Conservation (phyloP, 2,329 filamentous ascomycete species). For the Zarea fungicola region DNA sequence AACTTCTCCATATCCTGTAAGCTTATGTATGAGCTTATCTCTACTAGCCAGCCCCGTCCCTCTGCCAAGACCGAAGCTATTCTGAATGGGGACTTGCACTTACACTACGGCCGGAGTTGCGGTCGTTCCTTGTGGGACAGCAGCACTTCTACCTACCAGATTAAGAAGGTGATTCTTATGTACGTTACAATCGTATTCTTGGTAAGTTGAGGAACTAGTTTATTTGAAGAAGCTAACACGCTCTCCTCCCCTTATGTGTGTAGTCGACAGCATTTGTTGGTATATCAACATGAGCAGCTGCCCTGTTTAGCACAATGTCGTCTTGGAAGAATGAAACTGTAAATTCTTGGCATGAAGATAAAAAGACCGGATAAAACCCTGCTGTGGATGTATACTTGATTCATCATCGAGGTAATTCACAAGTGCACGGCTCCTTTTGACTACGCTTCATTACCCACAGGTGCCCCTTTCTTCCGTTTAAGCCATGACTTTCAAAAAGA, state of each 20-base stretch:
- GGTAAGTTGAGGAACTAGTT: not conserved
- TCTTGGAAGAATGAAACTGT: too few species aligned
- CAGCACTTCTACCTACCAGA: not conserved
- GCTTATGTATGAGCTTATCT: constrained; percentile 2
- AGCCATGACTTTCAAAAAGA: constrained; percentile 4
- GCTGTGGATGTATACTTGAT: not conserved
- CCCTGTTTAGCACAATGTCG: too few species aligned
- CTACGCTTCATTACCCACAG: too few species aligned
- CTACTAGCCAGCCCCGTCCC: not conserved
- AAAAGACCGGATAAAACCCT: not conserved
- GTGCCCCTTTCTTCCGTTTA: not conserved
- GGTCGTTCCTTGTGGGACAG: not conserved
- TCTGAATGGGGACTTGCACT: not conserved
- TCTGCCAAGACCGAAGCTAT: not conserved
- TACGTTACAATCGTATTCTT: not conserved
- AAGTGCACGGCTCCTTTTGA: too few species aligned
- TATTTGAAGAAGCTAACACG: not conserved
- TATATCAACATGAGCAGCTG: too few species aligned
- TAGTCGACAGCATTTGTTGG: not conserved
- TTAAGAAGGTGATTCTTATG: not conserved
- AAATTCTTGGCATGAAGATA: not conserved
- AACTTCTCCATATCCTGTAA: too few species aligned
- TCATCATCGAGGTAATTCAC: too few species aligned
- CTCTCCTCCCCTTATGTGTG: not conserved
- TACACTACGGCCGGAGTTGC: not conserved